Conservation (phyloP, 2,329 filamentous ascomycete species). For the Cercospora zeae-maydis region DNA sequence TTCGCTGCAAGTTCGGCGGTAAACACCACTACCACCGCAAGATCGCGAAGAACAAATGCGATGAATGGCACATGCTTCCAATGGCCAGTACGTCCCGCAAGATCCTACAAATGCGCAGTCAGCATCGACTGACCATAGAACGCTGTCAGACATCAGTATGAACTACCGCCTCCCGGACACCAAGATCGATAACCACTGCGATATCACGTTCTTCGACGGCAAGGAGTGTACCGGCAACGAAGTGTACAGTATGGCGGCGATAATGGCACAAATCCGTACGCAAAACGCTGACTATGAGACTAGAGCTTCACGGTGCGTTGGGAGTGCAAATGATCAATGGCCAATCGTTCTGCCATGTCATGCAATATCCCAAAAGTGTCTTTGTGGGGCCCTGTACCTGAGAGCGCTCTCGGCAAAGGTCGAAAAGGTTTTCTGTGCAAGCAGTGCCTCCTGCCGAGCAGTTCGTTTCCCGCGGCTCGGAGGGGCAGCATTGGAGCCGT, state of each 20-base stretch:
- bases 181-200: conserved; percentile 4
- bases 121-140: not conserved
- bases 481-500: not conserved
- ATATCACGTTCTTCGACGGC: not conserved
- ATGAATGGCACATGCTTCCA: not conserved
- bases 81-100: not conserved
- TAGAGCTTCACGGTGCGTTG: not conserved
- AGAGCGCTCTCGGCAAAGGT: not conserved
- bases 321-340: conserved; percentile 1
- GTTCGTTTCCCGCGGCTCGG: not conserved
- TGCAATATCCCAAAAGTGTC: not conserved
- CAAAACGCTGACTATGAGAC: not conserved
- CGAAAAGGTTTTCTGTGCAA: not conserved
- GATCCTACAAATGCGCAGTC: not conserved
- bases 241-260: not conserved
- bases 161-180: not conserved
- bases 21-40: not conserved
- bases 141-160: not conserved
- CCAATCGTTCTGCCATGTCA: conserved; percentile 1
- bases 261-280: not conserved
- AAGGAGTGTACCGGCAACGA: not conserved
- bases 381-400: not conserved
- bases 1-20: not conserved
- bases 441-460: not conserved
- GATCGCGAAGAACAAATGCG: not conserved